Conservation (phyloP, 768 basidiomycete genomes). For the Dictyophora rubrovolvata region DNA sequence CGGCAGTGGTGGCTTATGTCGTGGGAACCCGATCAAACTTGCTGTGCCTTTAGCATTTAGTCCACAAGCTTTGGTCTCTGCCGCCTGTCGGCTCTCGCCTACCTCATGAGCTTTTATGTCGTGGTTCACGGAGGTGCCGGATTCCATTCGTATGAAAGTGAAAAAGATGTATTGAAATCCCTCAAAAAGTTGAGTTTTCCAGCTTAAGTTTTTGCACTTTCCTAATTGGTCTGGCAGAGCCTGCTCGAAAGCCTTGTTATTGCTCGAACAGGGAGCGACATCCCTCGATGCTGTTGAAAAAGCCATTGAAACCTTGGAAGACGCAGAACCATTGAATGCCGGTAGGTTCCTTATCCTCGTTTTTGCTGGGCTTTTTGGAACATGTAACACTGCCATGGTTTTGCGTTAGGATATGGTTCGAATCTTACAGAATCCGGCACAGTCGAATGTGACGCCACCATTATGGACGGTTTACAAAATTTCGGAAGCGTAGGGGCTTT, state of each 20-base stretch:
- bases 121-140: conserved; percentile 78
- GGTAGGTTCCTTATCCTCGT: conserved; percentile 28
- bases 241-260: conserved; percentile 34
- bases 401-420: conserved; percentile 55
- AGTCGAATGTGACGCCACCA: conserved; percentile 75
- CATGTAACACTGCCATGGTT: not conserved
- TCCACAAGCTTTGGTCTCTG: too few species aligned
- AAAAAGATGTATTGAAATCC: conserved; percentile 43
- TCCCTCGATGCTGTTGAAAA: conserved; percentile 39
- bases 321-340: conserved; percentile 61
- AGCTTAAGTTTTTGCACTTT: not conserved
- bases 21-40: too few species aligned
- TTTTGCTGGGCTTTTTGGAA: not conserved
- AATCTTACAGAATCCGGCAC: conserved; percentile 65
- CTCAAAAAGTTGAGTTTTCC: conserved; percentile 39
- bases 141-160: conserved; percentile 37
- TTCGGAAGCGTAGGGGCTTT: conserved; percentile 73
- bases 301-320: conserved; percentile 52
- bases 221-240: conserved; percentile 30
- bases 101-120: conserved; percentile 20
- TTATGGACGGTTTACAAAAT: conserved; percentile 43
- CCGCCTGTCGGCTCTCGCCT: too few species aligned
- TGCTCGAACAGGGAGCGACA: conserved; percentile 13
- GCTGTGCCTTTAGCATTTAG: too few species aligned
- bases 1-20: too few species aligned